A percentile compares a stretch with the other conserved stretches of the same genome.
Conservation (phyloP, 306 rosid genomes). For the Phaseolus lunatus region DNA sequence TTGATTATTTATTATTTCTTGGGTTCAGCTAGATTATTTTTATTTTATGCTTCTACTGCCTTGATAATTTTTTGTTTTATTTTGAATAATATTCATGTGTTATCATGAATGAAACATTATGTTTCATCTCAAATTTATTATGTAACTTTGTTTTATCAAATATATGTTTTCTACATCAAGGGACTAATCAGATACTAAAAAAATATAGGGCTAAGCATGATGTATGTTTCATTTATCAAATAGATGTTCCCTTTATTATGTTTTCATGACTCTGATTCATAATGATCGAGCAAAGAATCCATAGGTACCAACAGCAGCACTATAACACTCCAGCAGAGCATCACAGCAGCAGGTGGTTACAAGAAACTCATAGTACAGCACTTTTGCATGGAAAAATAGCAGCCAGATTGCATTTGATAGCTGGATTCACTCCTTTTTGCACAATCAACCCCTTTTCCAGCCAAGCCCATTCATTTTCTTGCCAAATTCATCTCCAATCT, state of each 20-base stretch:
- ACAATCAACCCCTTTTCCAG: background rate
- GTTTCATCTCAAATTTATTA: slow-evolving; percentile 41
- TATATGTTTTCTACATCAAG: slow-evolving; percentile 34
- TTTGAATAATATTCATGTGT: slow-evolving; percentile 38
- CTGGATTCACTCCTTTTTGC: background rate
- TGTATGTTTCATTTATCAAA: slow-evolving; percentile 14
- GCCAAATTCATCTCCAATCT: slow-evolving; percentile 5
- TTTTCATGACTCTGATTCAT: slow-evolving; percentile 29
- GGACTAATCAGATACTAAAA: slow-evolving; percentile 24
- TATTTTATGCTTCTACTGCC: slow-evolving; percentile 38
- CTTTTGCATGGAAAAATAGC: background rate
- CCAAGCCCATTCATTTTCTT: slow-evolving; percentile 1
- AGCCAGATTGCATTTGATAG: background rate
- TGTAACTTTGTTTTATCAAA: slow-evolving; percentile 33
- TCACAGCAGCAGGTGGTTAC: background rate
- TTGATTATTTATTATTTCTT: slow-evolving; percentile 37
- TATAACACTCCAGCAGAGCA: background rate
- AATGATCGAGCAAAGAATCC: background rate
- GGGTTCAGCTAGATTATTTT: slow-evolving; percentile 39
- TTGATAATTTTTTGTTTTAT: slow-evolving; percentile 21
- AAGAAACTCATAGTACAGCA: background rate
- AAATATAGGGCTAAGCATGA: slow-evolving; percentile 29
- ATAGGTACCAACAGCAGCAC: background rate
- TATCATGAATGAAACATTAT: slow-evolving; percentile 34
- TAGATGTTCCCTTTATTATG: slow-evolving; percentile 28